Evolutionary conservation across 495 filamentous ascomycete genomes (phyloP).

Genomic region (Baudoinia panamericana): DNA sequence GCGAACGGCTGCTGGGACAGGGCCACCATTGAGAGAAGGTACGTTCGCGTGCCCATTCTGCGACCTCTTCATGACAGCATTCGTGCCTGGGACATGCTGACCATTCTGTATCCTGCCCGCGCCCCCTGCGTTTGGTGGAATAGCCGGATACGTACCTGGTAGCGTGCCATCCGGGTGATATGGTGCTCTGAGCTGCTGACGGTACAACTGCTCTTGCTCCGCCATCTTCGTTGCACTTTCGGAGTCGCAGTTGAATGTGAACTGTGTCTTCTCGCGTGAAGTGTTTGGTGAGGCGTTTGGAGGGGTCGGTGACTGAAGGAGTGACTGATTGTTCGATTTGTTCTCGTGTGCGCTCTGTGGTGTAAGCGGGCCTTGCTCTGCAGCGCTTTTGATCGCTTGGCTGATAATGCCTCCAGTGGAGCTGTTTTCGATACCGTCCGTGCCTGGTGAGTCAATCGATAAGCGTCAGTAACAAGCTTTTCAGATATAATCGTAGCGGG

Average conservation of each 20-base stretch:
- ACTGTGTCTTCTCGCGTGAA: slow-evolving; percentile 60
- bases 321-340: slow-evolving; percentile 27
- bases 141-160: no score
- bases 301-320: slow-evolving; percentile 12
- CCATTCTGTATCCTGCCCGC: neutral
- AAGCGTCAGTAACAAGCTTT: no score
- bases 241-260: slow-evolving; percentile 82
- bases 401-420: slow-evolving; percentile 60
- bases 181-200: no score
- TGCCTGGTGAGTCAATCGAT: neutral
- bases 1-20: slow-evolving; percentile 21
- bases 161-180: no score
- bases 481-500: no score
- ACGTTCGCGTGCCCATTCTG: slow-evolving; percentile 54
- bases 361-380: slow-evolving; percentile 46
- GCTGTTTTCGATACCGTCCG: slow-evolving; percentile 23
- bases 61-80: slow-evolving; percentile 35
- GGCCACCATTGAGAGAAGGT: slow-evolving; percentile 35
- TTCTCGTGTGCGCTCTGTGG: slow-evolving; percentile 53
- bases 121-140: no score
- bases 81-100: slow-evolving; percentile 1
- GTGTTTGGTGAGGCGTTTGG: slow-evolving; percentile 33
- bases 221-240: slow-evolving; percentile 54
- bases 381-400: slow-evolving; percentile 78
- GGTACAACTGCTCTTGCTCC: slow-evolving; percentile 22